A percentile compares a stretch with the other conserved stretches of the same genome.
These are phyloP conservation scores for Decorospora gaudefroyi DNA, from an alignment of 2,329 filamentous ascomycete species.

Conservation along the genomic window DNA sequence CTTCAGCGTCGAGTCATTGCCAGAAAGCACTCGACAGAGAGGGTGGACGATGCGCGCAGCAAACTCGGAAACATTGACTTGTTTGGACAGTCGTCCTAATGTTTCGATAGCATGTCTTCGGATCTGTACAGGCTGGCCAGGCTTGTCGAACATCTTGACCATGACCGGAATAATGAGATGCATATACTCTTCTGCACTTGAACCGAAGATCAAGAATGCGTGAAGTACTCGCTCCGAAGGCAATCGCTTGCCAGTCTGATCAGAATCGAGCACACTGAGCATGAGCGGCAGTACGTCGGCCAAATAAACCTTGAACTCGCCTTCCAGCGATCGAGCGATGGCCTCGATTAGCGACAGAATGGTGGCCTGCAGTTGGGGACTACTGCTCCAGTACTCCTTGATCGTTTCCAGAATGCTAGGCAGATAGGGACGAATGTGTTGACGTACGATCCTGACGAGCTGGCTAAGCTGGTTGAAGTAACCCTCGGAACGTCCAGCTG, in stretches of 20 bases:
- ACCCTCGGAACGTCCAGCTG: constrained; percentile 78
- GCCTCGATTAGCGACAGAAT: constrained; percentile 92
- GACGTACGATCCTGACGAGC: constrained; percentile 90
- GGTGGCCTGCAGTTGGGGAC: constrained; percentile 80
- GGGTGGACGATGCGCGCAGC: constrained; percentile 96
- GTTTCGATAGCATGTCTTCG: constrained; percentile 92
- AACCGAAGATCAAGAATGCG: constrained; percentile 92
- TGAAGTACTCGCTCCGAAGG: constrained; percentile 91
- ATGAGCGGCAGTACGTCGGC: constrained; percentile 88
- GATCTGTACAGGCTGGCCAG: constrained; percentile 76
- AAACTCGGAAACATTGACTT: constrained; percentile 97
- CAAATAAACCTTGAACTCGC: constrained; percentile 96
- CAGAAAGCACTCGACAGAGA: constrained; percentile 77
- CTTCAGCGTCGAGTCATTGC: constrained; percentile 72
- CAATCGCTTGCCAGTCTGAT: constrained; percentile 72
- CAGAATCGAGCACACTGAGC: constrained; percentile 90
- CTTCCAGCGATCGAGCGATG: constrained; percentile 89
- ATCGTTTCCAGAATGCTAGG: constrained; percentile 84
- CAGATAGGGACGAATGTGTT: constrained; percentile 91
- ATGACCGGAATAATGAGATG: constrained; percentile 96
- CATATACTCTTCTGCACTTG: constrained; percentile 98
- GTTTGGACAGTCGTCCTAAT: constrained; percentile 88
- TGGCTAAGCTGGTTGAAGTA: constrained; percentile 97
- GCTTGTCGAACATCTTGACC: constrained; percentile 90
- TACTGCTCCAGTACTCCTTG: constrained; percentile 86